Evolutionary conservation across 768 basidiomycete genomes (phyloP), one percentile per base, ranked within the genome.

Genomic region (Harrya chromipes): DNA sequence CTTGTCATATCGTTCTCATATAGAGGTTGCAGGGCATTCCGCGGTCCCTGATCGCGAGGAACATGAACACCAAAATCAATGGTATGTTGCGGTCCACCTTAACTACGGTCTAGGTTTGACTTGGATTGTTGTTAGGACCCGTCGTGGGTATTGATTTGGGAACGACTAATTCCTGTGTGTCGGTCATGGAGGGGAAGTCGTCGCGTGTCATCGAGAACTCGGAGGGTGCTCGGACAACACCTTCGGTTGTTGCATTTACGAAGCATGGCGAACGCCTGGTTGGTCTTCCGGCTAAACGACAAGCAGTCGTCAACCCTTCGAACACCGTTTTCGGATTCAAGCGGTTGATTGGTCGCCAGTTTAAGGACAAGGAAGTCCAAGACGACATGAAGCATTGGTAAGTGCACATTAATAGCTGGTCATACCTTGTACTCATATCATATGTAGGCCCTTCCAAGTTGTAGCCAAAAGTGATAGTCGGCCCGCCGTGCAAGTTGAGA

Each of bases 61-160:
- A 86, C 76, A 94, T 94, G 90, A 94, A 94, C 78, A 83, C 87
- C 58, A 97, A 95, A 81, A 89, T 95, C 70, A 83, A 78, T 55
- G 94, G 89, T 89, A 54, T 36, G 83, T 49, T 29, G 31, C 46
- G 37, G 19, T 9, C 36, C 6, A 17, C 44, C 35, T 35, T 37
- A 29, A 46, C 37, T 23, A 14, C 20, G 11, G 31, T 47, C 42
- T 21, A 43, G 27, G 40, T 44, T 34, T 54, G 6, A 43, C 33
- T 43, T 24, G 11, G 12, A 27, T 29, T 26, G 40, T 1, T 26
- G 0, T 44, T 29, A 86, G 90, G 88, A 55, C 90, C 93, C 44
- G 92, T 97, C 52, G 79, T 94, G 69, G 92, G 94, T 76, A 97
- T 98, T 76, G 94, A 97, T 75, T 78, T 98, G 76, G 94, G 93